A percentile compares a stretch with the other conserved stretches of the same genome.
These are phyloP conservation scores for Chaetoceros muelleri DNA, from an alignment of 108 stramenopile genomes.

Conservation along the genomic window DNA sequence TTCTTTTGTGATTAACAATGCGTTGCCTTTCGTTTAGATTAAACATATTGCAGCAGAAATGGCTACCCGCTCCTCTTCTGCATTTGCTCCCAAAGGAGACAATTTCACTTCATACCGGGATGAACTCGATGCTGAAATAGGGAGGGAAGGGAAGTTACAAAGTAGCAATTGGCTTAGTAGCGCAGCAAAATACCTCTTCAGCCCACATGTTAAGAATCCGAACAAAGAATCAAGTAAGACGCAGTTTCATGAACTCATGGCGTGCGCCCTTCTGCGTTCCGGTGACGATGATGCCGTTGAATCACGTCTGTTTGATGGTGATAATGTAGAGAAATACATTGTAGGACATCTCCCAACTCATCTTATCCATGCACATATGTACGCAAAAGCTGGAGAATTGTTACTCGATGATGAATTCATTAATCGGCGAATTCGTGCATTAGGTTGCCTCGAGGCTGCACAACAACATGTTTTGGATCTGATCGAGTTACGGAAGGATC, in stretches of 20 bases:
- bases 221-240: not conserved
- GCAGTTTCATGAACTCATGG: conserved; percentile 3
- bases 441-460: conserved; percentile 72
- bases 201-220: not conserved
- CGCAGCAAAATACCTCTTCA: conserved; percentile 3
- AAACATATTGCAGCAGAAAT: conserved; percentile 76
- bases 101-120: conserved; percentile 56
- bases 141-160: conserved; percentile 10
- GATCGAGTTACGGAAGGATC: conserved; percentile 37
- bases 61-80: conserved; percentile 52
- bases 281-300: not conserved
- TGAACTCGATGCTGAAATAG: conserved; percentile 31
- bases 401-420: conserved; percentile 54
- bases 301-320: conserved; percentile 22
- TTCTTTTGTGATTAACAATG: not conserved
- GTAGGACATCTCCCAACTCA: conserved; percentile 60
- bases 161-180: not conserved
- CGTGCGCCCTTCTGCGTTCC: not conserved
- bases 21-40: too few relatives aligned
- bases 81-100: conserved; percentile 56
- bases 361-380: conserved; percentile 53
- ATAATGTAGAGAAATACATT: conserved; percentile 75
- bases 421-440: conserved; percentile 46
- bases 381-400: conserved; percentile 44
- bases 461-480: conserved; percentile 72